Evolutionary conservation across 169 alveolate species (phyloP).

Genomic region (Plasmodium adleri): DNA sequence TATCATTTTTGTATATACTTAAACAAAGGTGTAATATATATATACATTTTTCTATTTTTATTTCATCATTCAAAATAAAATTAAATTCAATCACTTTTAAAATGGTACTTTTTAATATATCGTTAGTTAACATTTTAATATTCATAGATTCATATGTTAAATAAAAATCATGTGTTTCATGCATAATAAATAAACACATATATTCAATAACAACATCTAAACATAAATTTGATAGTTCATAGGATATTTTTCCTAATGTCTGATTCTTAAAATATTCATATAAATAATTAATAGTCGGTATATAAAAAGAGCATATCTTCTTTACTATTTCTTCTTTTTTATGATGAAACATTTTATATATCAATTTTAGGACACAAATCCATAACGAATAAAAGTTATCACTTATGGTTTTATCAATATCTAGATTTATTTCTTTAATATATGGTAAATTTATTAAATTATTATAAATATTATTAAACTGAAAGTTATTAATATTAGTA

Average conservation of each 20-base stretch:
- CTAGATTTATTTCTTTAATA: constrained; percentile 29
- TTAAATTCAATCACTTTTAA: constrained; percentile 18
- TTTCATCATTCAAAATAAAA: constrained; percentile 41
- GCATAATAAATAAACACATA: constrained; percentile 41
- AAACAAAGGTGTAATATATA: constrained; percentile 49
- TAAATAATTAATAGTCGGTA: constrained; percentile 10
- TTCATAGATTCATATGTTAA: constrained; percentile 33
- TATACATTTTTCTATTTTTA: constrained; percentile 46
- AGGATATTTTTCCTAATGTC: not conserved
- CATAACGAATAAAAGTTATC: constrained; percentile 64
- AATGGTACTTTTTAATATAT: constrained; percentile 15
- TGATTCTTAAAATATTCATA: constrained; percentile 29
- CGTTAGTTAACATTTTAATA: constrained; percentile 24
- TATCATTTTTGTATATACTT: constrained; percentile 31
- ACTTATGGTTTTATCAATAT: constrained; percentile 47
- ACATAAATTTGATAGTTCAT: constrained; percentile 30
- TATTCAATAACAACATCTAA: constrained; percentile 68
- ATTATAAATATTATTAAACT: not conserved
- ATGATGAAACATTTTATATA: constrained; percentile 9
- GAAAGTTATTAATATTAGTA: not conserved
- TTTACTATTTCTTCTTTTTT: constrained; percentile 47
- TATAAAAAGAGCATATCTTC: constrained; percentile 50
- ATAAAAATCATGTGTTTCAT: constrained; percentile 39
- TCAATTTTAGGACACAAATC: constrained; percentile 42
- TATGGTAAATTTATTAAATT: not conserved